A percentile compares a stretch with the other conserved stretches of the same genome.
Evolutionary conservation across 2,329 filamentous ascomycete species (phyloP).

Genomic region (Xylariales sp.): DNA sequence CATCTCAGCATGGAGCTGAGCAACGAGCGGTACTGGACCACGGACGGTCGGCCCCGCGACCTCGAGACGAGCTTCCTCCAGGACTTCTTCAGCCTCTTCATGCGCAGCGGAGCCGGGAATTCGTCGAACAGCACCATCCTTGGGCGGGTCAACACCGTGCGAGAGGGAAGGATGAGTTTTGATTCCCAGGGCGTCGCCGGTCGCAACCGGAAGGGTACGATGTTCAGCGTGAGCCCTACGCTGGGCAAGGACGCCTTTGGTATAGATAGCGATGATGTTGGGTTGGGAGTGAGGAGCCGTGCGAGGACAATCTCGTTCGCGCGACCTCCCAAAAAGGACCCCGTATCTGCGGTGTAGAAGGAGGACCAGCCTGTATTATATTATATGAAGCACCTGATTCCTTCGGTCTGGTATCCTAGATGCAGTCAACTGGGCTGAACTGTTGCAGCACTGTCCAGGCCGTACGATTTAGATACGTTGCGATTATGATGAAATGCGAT

Average conservation of each 20-base stretch:
- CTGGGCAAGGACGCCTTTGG: not conserved
- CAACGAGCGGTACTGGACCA: not conserved
- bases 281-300: not conserved
- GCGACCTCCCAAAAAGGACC: no score
- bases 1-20: not conserved
- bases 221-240: no score
- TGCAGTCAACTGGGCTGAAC: no score
- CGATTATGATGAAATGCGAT: no score
- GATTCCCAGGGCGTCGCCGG: not conserved
- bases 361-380: no score
- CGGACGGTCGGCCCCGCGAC: not conserved
- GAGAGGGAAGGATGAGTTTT: not conserved
- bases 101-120: not conserved
- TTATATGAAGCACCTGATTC: no score
- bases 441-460: no score
- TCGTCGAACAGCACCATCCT: not conserved
- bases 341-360: no score
- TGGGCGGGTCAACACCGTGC: not conserved
- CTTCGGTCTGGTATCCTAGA: no score
- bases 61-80: not conserved
- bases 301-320: not conserved
- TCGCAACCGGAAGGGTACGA: no score
- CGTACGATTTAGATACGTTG: no score
- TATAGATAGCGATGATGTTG: not conserved
- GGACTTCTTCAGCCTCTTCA: not conserved